phyloP scores from a whole-genome alignment of 768 basidiomycete genomes.

The Lenzites betulinus region DNA sequence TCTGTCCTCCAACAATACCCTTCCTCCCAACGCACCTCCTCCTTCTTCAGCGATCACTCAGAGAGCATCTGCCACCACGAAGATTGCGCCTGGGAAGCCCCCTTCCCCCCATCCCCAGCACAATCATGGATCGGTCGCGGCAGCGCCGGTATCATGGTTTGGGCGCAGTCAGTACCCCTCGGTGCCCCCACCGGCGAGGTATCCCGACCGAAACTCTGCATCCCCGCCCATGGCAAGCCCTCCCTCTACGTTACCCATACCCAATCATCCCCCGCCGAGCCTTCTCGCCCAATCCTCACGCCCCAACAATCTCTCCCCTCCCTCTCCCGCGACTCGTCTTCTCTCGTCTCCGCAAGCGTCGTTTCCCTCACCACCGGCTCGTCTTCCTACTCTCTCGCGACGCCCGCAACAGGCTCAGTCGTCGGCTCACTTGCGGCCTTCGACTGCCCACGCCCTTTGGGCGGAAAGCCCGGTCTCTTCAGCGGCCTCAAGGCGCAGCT shows the following conservation, averaged over 20 bases:
- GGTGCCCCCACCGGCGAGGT: constrained; percentile 19
- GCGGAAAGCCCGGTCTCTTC: constrained; percentile 16
- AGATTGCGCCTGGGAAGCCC: neutral
- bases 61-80: constrained; percentile 9
- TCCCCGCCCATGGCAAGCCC: constrained; percentile 14
- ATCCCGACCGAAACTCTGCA: constrained; percentile 14
- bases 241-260: constrained; percentile 51
- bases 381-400: constrained; percentile 37
- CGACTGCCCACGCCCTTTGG: neutral
- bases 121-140: constrained; percentile 43
- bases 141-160: constrained; percentile 45
- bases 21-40: constrained; percentile 7
- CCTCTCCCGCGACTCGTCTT: constrained; percentile 21
- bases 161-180: constrained; percentile 36
- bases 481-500: constrained; percentile 23
- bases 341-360: constrained; percentile 17
- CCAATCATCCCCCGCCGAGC: constrained; percentile 20
- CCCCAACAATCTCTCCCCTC: constrained; percentile 27
- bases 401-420: constrained; percentile 21
- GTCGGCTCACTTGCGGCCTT: constrained; percentile 14
- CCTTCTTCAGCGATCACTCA: constrained; percentile 16
- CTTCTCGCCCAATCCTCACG: constrained; percentile 28
- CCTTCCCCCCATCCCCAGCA: neutral
- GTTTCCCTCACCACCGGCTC: constrained; percentile 55
- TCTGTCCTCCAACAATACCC: constrained; percentile 8